A percentile compares a stretch with the other conserved stretches of the same genome.
phyloP scores from a whole-genome alignment of 805 yeast species.

The Candida nitratophila region DNA sequence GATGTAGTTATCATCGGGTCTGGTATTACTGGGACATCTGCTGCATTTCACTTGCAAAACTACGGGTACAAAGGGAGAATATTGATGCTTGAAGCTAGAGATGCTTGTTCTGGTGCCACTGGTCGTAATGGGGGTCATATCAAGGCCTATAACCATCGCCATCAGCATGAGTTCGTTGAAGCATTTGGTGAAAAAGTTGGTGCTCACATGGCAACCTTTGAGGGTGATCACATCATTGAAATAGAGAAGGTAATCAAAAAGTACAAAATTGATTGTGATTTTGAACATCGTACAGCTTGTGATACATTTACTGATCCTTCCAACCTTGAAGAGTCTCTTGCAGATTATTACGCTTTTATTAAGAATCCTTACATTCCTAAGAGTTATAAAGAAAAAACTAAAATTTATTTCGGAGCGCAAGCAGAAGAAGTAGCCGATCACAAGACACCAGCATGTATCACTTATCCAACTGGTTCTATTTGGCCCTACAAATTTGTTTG shows the following conservation, averaged over 20 bases:
- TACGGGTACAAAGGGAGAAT: neutral
- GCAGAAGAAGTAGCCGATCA: constrained; percentile 23
- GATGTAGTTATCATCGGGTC: constrained; percentile 38
- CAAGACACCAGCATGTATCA: constrained; percentile 23
- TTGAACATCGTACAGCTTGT: constrained; percentile 26
- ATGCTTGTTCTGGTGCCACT: constrained; percentile 33
- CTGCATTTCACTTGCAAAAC: constrained; percentile 17
- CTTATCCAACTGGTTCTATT: constrained; percentile 34
- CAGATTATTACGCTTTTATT: constrained; percentile 16
- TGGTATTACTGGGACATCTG: constrained; percentile 39
- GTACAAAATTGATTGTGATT: constrained; percentile 31
- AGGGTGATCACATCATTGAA: constrained; percentile 25
- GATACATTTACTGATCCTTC: constrained; percentile 24
- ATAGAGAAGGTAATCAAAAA: constrained; percentile 27
- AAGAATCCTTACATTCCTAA: constrained; percentile 23
- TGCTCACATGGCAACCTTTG: constrained; percentile 30
- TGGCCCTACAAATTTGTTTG: constrained; percentile 39
- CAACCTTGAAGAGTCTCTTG: constrained; percentile 6
- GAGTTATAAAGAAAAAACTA: constrained; percentile 20
- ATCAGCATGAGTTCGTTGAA: constrained; percentile 8
- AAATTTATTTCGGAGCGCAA: constrained; percentile 24
- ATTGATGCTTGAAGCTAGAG: constrained; percentile 24
- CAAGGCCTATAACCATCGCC: constrained; percentile 25
- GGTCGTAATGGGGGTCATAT: constrained; percentile 45
- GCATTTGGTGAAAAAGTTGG: constrained; percentile 20